A percentile compares a stretch with the other conserved stretches of the same genome.
Conservation (phyloP, 495 filamentous ascomycete species). For the Neurospora sp. region DNA sequence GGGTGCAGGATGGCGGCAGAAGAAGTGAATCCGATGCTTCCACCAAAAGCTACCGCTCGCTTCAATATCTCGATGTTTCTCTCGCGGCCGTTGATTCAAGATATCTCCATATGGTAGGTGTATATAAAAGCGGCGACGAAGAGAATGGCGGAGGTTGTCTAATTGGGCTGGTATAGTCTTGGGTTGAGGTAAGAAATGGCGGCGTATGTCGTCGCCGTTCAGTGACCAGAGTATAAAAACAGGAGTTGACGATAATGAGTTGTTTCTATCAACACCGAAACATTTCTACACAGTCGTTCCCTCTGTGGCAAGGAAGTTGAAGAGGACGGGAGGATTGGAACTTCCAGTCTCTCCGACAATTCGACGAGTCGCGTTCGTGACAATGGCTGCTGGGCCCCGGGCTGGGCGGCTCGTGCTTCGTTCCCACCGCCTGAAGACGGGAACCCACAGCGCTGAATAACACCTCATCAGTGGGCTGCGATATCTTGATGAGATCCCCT, state of each 20-base stretch:
- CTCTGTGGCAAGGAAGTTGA: background rate
- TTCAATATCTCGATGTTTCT: background rate
- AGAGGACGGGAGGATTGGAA: background rate
- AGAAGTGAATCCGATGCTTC: background rate
- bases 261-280: background rate
- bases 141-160: background rate
- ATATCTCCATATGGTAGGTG: background rate
- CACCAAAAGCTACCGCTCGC: background rate
- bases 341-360: background rate
- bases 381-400: background rate
- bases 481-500: background rate
- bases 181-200: background rate
- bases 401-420: background rate
- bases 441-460: background rate
- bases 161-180: background rate
- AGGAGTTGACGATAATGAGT: background rate
- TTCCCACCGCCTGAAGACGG: background rate
- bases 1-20: background rate
- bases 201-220: background rate
- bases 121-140: background rate
- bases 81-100: background rate
- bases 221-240: background rate
- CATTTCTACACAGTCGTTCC: background rate
- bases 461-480: background rate
- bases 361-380: background rate